These are phyloP conservation scores for Apiospora rasikravindrae DNA, from an alignment of 2,329 filamentous ascomycete species.

Conservation along the genomic window DNA sequence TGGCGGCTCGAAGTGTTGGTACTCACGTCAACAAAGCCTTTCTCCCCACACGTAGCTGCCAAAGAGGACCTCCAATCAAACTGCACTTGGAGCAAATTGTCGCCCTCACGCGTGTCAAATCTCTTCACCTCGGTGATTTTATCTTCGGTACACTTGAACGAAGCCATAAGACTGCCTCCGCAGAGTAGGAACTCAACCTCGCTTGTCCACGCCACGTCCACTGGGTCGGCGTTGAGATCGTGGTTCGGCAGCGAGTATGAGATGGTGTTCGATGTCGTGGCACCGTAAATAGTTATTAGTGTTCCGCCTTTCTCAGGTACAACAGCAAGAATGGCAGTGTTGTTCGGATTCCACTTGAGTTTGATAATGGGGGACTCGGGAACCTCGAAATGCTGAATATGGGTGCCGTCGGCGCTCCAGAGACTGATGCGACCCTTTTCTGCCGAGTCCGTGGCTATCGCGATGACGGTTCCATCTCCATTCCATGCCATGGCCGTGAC, in stretches of 20 bases:
- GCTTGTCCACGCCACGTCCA: conserved; percentile 66
- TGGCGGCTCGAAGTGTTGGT: neutral
- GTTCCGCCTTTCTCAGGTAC: conserved; percentile 60
- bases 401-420: conserved; percentile 59
- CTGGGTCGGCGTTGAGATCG: conserved; percentile 54
- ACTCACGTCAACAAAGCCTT: conserved; percentile 65
- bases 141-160: conserved; percentile 52
- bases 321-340: conserved; percentile 60
- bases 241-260: conserved; percentile 56
- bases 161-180: conserved; percentile 59
- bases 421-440: conserved; percentile 60
- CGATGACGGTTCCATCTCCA: conserved; percentile 59
- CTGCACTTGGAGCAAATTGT: conserved; percentile 59
- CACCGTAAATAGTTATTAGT: conserved; percentile 60
- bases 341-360: conserved; percentile 64
- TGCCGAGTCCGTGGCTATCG: conserved; percentile 62
- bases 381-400: conserved; percentile 59
- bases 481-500: conserved; percentile 68
- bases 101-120: conserved; percentile 59
- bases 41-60: conserved; percentile 64
- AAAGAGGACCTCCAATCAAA: conserved; percentile 60
- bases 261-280: conserved; percentile 48
- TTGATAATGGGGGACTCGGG: conserved; percentile 67
- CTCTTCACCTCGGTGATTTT: conserved; percentile 53
- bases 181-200: conserved; percentile 64